These are phyloP conservation scores for Kwoniella botswanensis DNA, from an alignment of 768 basidiomycete species.

Conservation along the genomic window DNA sequence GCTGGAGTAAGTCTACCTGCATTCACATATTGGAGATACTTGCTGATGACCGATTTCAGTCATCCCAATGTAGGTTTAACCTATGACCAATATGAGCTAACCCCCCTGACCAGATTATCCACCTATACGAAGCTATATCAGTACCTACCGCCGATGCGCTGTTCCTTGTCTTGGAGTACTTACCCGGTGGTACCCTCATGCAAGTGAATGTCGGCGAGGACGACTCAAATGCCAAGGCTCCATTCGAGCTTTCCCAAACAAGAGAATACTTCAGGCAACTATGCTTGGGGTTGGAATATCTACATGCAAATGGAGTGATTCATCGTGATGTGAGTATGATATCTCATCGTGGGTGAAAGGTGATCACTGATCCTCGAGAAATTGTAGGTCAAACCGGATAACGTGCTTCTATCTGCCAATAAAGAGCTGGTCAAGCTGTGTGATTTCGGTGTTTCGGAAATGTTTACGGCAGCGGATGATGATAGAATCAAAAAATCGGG, in stretches of 20 bases:
- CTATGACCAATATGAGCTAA: not conserved
- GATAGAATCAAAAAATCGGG: conserved; percentile 55
- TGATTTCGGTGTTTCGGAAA: conserved; percentile 59
- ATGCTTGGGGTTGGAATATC: conserved; percentile 56
- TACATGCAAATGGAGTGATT: conserved; percentile 57
- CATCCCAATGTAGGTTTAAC: conserved; percentile 55
- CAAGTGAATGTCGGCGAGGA: conserved; percentile 41
- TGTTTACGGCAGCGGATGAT: conserved; percentile 55
- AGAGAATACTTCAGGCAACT: conserved; percentile 57
- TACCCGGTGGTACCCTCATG: conserved; percentile 57
- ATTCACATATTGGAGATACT: not conserved
- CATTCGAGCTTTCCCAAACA: conserved; percentile 38
- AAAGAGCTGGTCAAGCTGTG: conserved; percentile 55
- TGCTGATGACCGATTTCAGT: conserved; percentile 37
- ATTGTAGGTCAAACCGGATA: conserved; percentile 57
- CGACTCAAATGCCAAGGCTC: conserved; percentile 30
- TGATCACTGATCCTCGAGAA: not conserved
- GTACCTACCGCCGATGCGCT: conserved; percentile 56
- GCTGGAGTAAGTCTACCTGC: conserved; percentile 52
- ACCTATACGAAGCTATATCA: conserved; percentile 58
- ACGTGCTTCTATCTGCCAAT: conserved; percentile 55
- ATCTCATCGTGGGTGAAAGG: too few relatives aligned
- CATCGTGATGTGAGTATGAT: conserved; percentile 55
- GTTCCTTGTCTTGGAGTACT: conserved; percentile 58
- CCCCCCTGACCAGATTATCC: conserved; percentile 48